These are phyloP conservation scores for Calonectria montana DNA, from an alignment of 2,329 filamentous ascomycete genomes.

Conservation along the genomic window DNA sequence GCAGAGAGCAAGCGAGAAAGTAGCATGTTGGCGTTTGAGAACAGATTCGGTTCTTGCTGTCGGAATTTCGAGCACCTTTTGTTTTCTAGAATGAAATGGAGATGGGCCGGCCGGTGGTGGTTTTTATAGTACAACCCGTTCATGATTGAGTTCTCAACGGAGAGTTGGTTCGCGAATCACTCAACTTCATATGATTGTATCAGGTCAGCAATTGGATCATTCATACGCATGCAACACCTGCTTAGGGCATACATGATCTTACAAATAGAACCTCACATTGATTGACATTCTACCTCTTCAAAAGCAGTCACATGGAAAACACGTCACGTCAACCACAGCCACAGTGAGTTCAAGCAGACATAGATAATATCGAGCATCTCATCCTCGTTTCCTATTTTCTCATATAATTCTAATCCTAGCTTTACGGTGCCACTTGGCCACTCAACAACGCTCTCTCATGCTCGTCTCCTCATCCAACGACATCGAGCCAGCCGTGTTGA, in stretches of 20 bases:
- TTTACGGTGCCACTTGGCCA: constrained; percentile 19
- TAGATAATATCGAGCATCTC: constrained; percentile 19
- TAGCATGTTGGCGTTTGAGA: not conserved
- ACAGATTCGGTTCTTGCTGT: not conserved
- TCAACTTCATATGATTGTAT: too few relatives aligned
- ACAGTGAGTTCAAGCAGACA: not conserved
- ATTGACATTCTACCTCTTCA: not conserved
- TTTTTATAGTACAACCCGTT: not conserved
- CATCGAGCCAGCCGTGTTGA: constrained; percentile 34
- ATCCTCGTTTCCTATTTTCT: constrained; percentile 41
- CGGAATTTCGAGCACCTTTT: too few relatives aligned
- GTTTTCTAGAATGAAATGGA: not conserved
- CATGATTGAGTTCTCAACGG: not conserved
- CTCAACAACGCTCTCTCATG: constrained; percentile 24
- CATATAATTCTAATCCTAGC: constrained; percentile 35
- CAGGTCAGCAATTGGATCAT: too few relatives aligned
- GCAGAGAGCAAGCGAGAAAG: not conserved
- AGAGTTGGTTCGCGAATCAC: not conserved
- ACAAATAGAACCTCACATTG: not conserved
- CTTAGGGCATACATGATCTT: not conserved
- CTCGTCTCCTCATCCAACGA: constrained; percentile 37
- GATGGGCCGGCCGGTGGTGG: too few relatives aligned
- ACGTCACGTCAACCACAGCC: not conserved
- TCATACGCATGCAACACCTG: too few relatives aligned
- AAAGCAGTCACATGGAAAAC: not conserved